Base-by-base conservation (phyloP, 495 filamentous ascomycete species). In the Ascobolus immersus region DNA sequence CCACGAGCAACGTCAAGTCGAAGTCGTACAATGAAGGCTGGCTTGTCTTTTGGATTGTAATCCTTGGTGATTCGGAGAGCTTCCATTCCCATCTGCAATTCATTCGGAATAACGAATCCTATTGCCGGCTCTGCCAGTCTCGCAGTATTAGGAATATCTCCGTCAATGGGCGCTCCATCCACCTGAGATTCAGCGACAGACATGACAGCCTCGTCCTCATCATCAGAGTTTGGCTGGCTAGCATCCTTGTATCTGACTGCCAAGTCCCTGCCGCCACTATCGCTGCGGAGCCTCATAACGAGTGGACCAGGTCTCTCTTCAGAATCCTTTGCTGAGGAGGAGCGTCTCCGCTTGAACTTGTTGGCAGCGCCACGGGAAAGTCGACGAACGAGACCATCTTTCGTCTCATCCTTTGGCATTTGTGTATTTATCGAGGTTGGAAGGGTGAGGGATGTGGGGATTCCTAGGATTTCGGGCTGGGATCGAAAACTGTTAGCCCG, bases 291-390 rank as follows among this genome's bases (percentile, higher is more conserved):
- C 33, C 86, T 69, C 53, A 86, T 67, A 20, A 90, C 71, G 17
- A 84, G 72, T 2, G 86, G 86, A 0, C 86, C 86, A 17, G 73
- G 72, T 49, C 81, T 92, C 21, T 71, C 71, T 44, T 92, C 80
- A 17, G 78, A 68, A 45, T 67, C 77, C 36, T 69, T 69, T 14
- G 69, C 61, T 23, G 74, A 60, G 4, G 70, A 69, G 0, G 73
- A 73, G 4, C 80, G 86, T 33, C 67, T 63, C 32, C 74, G 67
- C 34, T 81, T 65, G 17, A 74, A 54, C 38, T 66, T 72, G 43
- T 64, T 71, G 23, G 60, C 60, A 4, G 69, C 69, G 19, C 70
- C 67, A n/a, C 62, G 57, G 4, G 72, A 77, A 17, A 76, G 58
- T 36, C 69, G 55, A 26, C 73, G 60, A 40, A 77, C 71, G 34